Evolutionary conservation across 768 basidiomycete species (phyloP).

Genomic region (Rossbeevera mucosa): DNA sequence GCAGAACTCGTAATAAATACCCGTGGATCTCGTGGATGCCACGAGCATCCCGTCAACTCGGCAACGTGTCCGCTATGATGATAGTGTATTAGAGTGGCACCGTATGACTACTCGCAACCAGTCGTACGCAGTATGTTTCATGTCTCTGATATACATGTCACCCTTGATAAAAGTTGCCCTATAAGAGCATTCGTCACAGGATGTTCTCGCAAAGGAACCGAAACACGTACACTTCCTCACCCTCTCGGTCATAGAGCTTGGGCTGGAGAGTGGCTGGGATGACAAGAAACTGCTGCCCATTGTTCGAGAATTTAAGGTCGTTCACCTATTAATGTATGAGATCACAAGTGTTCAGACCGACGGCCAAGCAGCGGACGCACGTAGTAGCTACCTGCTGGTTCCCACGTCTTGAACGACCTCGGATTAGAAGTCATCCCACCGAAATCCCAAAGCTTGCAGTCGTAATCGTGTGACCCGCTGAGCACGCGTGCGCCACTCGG

Average conservation of each 20-base stretch:
- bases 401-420: slow-evolving; percentile 96
- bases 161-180: slow-evolving; percentile 87
- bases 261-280: slow-evolving; percentile 86
- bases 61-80: slow-evolving; percentile 82
- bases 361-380: slow-evolving; percentile 37
- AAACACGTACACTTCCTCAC: slow-evolving; percentile 79
- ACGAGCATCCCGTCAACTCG: slow-evolving; percentile 83
- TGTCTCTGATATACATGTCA: slow-evolving; percentile 96
- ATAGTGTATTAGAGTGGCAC: slow-evolving; percentile 4
- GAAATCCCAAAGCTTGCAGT: slow-evolving; percentile 98
- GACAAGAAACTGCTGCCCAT: slow-evolving; percentile 80
- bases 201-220: slow-evolving; percentile 18
- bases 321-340: slow-evolving; percentile 56
- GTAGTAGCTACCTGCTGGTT: slow-evolving; percentile 90
- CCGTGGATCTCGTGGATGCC: slow-evolving; percentile 86
- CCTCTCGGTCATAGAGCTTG: slow-evolving; percentile 88
- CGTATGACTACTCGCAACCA: slow-evolving; percentile 6
- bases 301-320: slow-evolving; percentile 85
- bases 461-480: slow-evolving; percentile 95
- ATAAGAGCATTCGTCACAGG: slow-evolving; percentile 45
- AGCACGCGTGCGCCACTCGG: slow-evolving; percentile 89
- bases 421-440: slow-evolving; percentile 91
- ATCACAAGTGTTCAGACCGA: not conserved
- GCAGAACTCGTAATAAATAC: slow-evolving; percentile 90
- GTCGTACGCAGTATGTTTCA: slow-evolving; percentile 95